A percentile compares a stretch with the other conserved stretches of the same genome.
Conservation (phyloP, 2,329 filamentous ascomycete genomes). For the Fusarium scirpi region DNA sequence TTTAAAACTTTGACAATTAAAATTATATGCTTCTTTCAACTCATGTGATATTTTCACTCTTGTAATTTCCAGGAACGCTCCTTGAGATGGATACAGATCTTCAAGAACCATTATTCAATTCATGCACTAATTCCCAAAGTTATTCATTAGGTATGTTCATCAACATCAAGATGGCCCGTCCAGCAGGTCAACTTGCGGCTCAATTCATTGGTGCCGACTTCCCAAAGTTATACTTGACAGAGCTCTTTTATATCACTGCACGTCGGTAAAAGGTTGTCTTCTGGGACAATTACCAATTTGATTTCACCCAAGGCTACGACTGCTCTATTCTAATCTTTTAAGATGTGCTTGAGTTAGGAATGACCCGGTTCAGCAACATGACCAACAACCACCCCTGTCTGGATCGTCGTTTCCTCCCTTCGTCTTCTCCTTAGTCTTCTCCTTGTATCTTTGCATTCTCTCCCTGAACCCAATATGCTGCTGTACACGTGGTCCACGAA, state of each 20-base stretch:
- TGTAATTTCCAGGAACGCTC: too few relatives aligned
- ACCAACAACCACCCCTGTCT: constrained; percentile 14
- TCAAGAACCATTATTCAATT: not conserved
- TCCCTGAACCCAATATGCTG: constrained; percentile 49
- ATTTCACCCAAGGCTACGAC: not conserved
- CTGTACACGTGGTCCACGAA: constrained; percentile 48
- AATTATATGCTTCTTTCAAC: not conserved
- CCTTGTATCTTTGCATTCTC: constrained; percentile 47
- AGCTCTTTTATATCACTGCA: not conserved
- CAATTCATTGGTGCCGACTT: too few relatives aligned
- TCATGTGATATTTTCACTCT: not conserved
- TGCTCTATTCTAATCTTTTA: constrained; percentile 2
- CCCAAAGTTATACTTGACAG: not conserved
- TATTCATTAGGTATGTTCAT: too few relatives aligned
- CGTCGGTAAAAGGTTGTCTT: not conserved
- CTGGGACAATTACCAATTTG: not conserved
- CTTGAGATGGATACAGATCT: not conserved
- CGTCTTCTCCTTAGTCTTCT: constrained; percentile 26
- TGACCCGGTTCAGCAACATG: constrained; percentile 11
- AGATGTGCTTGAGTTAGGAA: not conserved
- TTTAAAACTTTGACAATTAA: not conserved
- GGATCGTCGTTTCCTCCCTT: not conserved
- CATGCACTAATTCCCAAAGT: not conserved
- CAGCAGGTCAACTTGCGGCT: too few relatives aligned
- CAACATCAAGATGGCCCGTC: too few relatives aligned